Evolutionary conservation across 352 stramenopile species (phyloP), one percentile per base, ranked within the genome.

Genomic region (Pythium guiyangense): DNA sequence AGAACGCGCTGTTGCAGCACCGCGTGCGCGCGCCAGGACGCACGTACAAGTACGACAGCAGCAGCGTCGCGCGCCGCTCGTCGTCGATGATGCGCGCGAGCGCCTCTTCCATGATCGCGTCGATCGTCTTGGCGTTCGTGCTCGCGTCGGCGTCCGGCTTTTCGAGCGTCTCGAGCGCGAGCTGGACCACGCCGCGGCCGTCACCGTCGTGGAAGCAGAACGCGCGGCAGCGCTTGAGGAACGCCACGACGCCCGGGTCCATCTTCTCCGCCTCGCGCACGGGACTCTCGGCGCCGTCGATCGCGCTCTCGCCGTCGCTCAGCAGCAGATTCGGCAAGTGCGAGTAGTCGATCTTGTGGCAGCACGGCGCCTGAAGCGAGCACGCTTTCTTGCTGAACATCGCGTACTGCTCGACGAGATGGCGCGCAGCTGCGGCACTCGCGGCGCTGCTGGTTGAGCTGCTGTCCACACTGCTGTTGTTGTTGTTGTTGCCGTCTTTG

Each of bases 21-120:
- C 65, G 64, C 53, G 64, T 77, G 63, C 37, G 11, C 66, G 74
- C 25, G n/a, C n/a, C n/a, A n/a, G n/a, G n/a, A n/a, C 71, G 59
- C 20, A 66, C 52, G 43, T 62, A 67, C n/a, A n/a, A n/a, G n/a
- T n/a, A n/a, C n/a, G n/a, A n/a, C n/a, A n/a, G n/a, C n/a, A n/a
- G n/a, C n/a, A 84, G 56, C 39, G 71, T 63, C 18, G 74, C 74
- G 49, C 74, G 66, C 2, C 71, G 64, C 52, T 81, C 71, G 40
- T 76, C 67, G 34, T 84, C 74, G 15, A 59, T 39, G 26, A 81
- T 70, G 0, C 63, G 52, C 10, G 51, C 43, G 29, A 79, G 54
- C 17, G 54, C 26, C n/a, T 27, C 25, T 20, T 60, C 44, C 1
- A 45, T 6, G n/a, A 52, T 14, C 17, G 48, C 26, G 18, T 54